A percentile compares a stretch with the other conserved stretches of the same genome.
phyloP scores from a whole-genome alignment of 2,329 filamentous ascomycete species.

The Fusarium anguioides region DNA sequence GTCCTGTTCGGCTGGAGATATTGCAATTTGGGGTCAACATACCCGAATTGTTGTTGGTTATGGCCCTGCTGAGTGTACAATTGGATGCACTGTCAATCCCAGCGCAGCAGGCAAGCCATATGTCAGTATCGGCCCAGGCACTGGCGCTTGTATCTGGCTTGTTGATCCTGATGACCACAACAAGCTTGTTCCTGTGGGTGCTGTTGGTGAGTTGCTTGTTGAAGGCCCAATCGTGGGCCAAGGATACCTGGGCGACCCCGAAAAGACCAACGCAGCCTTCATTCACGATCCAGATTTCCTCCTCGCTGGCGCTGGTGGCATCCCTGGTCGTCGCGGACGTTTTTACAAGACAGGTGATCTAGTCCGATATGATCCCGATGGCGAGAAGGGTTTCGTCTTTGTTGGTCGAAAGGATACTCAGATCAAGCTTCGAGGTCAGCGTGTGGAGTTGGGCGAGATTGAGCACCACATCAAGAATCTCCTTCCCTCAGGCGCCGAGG shows the following conservation, averaged over 20 bases:
- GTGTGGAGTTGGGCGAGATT: slow-evolving; percentile 69
- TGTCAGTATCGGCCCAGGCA: slow-evolving; percentile 60
- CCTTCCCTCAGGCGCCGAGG: slow-evolving; percentile 54
- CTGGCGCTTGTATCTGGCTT: slow-evolving; percentile 62
- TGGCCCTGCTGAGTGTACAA: slow-evolving; percentile 65
- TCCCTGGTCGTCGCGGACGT: slow-evolving; percentile 54
- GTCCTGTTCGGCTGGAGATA: slow-evolving; percentile 63
- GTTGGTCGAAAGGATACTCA: slow-evolving; percentile 75
- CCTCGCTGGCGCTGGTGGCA: slow-evolving; percentile 50
- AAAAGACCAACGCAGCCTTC: slow-evolving; percentile 68
- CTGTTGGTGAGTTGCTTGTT: slow-evolving; percentile 64
- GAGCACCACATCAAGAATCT: slow-evolving; percentile 59
- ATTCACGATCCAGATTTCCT: slow-evolving; percentile 67
- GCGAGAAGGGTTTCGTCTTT: slow-evolving; percentile 65
- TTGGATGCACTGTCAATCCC: slow-evolving; percentile 62
- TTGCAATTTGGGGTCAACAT: slow-evolving; percentile 58
- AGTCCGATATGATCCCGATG: slow-evolving; percentile 64
- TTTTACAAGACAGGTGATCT: slow-evolving; percentile 72
- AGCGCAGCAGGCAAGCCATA: slow-evolving; percentile 50
- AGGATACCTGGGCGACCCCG: slow-evolving; percentile 68
- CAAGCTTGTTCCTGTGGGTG: slow-evolving; percentile 59
- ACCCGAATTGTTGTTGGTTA: slow-evolving; percentile 64
- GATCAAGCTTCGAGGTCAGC: slow-evolving; percentile 73
- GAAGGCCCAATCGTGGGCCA: slow-evolving; percentile 70
- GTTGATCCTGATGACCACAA: slow-evolving; percentile 61